These are phyloP conservation scores for Cladosporium sp. DNA, from an alignment of 2,329 filamentous ascomycete genomes.

Conservation along the genomic window DNA sequence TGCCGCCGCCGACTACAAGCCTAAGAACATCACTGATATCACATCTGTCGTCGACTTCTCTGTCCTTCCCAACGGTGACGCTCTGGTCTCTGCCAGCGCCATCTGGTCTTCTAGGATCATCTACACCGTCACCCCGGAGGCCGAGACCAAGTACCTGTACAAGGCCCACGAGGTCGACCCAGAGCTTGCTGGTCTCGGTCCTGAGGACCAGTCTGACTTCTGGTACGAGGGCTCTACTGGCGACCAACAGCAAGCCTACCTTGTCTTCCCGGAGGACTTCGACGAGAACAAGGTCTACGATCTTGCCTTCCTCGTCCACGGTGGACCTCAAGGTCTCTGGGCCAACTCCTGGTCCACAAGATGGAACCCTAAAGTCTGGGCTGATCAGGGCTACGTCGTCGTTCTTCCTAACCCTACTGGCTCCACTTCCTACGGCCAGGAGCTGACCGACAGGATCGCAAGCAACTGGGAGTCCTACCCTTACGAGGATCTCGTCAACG, in stretches of 20 bases:
- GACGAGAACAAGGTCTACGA: conserved; percentile 26
- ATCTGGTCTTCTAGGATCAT: conserved; percentile 21
- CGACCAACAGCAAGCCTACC: conserved; percentile 21
- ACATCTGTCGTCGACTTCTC: conserved; percentile 22
- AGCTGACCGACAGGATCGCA: conserved; percentile 24
- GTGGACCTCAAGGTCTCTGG: conserved; percentile 27
- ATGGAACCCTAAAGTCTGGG: conserved; percentile 28
- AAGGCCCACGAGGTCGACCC: conserved; percentile 22
- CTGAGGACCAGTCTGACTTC: conserved; percentile 17
- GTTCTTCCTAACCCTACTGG: conserved; percentile 28
- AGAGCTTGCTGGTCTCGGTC: conserved; percentile 21
- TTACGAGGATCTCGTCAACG: conserved; percentile 24
- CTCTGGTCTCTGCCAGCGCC: conserved; percentile 19
- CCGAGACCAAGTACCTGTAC: conserved; percentile 20
- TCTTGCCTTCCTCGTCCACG: conserved; percentile 30
- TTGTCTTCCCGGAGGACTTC: conserved; percentile 25
- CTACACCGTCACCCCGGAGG: conserved; percentile 18
- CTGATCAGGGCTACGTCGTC: conserved; percentile 30
- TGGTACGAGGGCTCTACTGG: conserved; percentile 26
- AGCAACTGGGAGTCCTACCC: conserved; percentile 22
- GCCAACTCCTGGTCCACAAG: conserved; percentile 25
- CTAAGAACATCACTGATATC: conserved; percentile 21
- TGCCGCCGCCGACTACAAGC: conserved; percentile 20
- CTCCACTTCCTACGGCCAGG: conserved; percentile 27
- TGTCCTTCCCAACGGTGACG: conserved; percentile 20